Percentiles rank a stretch among this genome's conserved stretches.
Conservation (phyloP, 441 rosid genomes). For the Aquilaria agallochum region DNA sequence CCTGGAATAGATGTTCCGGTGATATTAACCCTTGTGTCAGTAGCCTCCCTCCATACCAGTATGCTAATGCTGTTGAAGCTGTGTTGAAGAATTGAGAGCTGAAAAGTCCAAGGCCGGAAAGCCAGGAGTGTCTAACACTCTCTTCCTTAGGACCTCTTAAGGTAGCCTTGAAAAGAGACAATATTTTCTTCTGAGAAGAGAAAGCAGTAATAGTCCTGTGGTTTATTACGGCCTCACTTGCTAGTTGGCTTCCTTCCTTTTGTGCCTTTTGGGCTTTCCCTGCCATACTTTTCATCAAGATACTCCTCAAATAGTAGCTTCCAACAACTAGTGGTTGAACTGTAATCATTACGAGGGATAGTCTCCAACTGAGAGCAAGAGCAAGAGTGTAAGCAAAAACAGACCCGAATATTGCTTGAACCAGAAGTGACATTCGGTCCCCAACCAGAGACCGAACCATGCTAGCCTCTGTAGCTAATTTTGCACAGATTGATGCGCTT, state of each 20-base stretch:
- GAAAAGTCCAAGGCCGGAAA: constrained; percentile 56
- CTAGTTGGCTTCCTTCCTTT: constrained; percentile 66
- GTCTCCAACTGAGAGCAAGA: constrained; percentile 52
- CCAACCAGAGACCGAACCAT: constrained; percentile 57
- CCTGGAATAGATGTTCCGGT: constrained; percentile 50
- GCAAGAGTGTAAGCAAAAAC: constrained; percentile 42
- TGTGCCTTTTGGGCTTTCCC: constrained; percentile 61
- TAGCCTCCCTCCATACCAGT: constrained; percentile 68
- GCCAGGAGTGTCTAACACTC: constrained; percentile 49
- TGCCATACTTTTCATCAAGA: constrained; percentile 60
- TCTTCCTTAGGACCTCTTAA: constrained; percentile 56
- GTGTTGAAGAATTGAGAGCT: constrained; percentile 61
- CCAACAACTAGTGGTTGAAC: constrained; percentile 61
- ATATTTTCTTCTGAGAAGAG: constrained; percentile 60
- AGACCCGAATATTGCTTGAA: constrained; percentile 58
- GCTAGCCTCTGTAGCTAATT: constrained; percentile 57
- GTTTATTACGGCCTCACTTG: constrained; percentile 63
- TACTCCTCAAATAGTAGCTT: constrained; percentile 42
- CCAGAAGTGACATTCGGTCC: constrained; percentile 53
- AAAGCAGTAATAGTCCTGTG: constrained; percentile 72
- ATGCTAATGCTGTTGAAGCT: constrained; percentile 50
- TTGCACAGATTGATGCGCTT: constrained; percentile 64
- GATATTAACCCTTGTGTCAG: constrained; percentile 27
- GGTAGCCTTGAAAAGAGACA: constrained; percentile 45
- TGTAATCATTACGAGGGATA: constrained; percentile 53